Evolutionary conservation across 163 green algal species (phyloP).

Genomic region (Chlamydomonas reinhardtii): DNA sequence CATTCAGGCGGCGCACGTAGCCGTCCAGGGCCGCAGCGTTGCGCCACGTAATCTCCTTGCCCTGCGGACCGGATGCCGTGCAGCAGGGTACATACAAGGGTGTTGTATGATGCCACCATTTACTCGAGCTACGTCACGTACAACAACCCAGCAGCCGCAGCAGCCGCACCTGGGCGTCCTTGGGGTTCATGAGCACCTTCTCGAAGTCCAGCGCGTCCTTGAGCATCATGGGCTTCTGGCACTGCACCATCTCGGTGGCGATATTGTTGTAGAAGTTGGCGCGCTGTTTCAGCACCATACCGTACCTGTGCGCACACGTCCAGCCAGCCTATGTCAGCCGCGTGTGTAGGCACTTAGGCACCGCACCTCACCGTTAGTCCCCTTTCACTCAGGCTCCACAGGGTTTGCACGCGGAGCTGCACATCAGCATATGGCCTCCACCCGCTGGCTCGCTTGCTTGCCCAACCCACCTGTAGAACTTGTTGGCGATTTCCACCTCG

Average conservation of each 20-base stretch:
- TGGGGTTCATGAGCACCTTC: slow-evolving; percentile 81
- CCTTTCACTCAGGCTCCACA: too few relatives aligned
- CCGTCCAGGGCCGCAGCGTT: slow-evolving; percentile 79
- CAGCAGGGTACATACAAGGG: not conserved
- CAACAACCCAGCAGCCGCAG: too few relatives aligned
- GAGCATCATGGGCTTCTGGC: slow-evolving; percentile 90
- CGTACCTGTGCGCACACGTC: slow-evolving; percentile 55
- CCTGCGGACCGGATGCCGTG: slow-evolving; percentile 25
- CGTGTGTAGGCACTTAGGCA: too few relatives aligned
- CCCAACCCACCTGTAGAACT: slow-evolving; percentile 68
- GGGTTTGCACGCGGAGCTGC: too few relatives aligned
- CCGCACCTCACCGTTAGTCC: too few relatives aligned
- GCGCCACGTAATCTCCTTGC: slow-evolving; percentile 84
- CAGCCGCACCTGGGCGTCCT: slow-evolving; percentile 60
- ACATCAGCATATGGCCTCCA: too few relatives aligned
- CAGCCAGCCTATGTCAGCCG: too few relatives aligned
- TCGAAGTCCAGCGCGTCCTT: slow-evolving; percentile 85
- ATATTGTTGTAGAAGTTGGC: slow-evolving; percentile 94
- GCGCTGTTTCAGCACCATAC: slow-evolving; percentile 87
- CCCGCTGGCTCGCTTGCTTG: too few relatives aligned
- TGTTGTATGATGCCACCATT: too few relatives aligned
- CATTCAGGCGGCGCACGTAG: slow-evolving; percentile 83
- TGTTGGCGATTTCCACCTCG: slow-evolving; percentile 74
- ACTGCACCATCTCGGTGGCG: slow-evolving; percentile 82
- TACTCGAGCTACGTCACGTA: too few relatives aligned